These are phyloP conservation scores for Leccinum subspadiceum DNA, from an alignment of 1,284 basidiomycete genomes.

Conservation along the genomic window DNA sequence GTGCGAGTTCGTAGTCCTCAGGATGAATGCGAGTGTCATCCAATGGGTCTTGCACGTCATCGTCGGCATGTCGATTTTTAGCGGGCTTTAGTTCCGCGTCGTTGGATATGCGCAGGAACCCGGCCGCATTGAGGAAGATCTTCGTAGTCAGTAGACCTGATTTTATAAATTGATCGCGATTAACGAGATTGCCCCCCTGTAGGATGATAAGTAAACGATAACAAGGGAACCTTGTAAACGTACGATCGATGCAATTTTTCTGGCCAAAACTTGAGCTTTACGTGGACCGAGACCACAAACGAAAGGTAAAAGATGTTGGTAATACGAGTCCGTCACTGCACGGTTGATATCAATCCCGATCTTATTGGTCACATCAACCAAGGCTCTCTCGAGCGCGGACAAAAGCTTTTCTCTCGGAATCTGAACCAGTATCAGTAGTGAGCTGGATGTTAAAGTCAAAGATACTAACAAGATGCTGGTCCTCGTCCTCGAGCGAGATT, in stretches of 20 bases:
- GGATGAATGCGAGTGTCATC: constrained; percentile 97
- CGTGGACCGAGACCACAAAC: too few relatives aligned
- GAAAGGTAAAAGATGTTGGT: too few relatives aligned
- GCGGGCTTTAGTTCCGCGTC: constrained; percentile 58
- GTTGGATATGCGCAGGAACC: constrained; percentile 86
- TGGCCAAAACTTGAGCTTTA: too few relatives aligned
- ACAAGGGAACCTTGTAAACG: too few relatives aligned
- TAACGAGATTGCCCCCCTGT: too few relatives aligned
- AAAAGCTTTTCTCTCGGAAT: constrained; percentile 85
- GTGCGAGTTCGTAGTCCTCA: constrained; percentile 96
- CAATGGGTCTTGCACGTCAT: constrained; percentile 82
- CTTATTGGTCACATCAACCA: constrained; percentile 89
- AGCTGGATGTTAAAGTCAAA: background rate
- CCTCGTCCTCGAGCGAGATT: constrained; percentile 79
- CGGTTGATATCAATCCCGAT: constrained; percentile 85
- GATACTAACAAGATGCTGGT: constrained; percentile 77
- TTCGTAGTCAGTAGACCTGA: constrained; percentile 78
- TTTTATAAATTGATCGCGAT: constrained; percentile 76
- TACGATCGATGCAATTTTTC: too few relatives aligned
- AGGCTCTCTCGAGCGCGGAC: constrained; percentile 77
- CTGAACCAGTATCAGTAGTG: constrained; percentile 39
- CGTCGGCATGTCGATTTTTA: constrained; percentile 71
- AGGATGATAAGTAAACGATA: too few relatives aligned
- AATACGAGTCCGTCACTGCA: too few relatives aligned
- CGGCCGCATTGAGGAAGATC: constrained; percentile 88